Base-by-base conservation (phyloP, 768 basidiomycete species). In the Albatrellus ellisii region DNA sequence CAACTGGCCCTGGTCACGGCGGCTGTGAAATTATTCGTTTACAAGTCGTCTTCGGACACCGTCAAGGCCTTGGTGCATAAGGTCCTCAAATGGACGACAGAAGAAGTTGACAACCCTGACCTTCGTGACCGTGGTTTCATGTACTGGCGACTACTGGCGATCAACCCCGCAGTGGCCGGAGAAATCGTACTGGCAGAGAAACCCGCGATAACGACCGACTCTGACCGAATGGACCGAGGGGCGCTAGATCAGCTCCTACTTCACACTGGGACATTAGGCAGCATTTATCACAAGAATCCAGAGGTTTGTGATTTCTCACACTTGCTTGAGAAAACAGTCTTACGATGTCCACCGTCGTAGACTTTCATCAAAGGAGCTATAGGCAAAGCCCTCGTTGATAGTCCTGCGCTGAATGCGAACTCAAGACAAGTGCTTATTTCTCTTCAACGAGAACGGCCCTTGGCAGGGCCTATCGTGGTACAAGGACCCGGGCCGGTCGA, bases 91-190 rank as follows among this genome's bases (percentile, higher is more conserved):
- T 89, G 88, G 81, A 81, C 90, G 10, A 99, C 95, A 6, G 94
- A 99, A 58, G 87, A 95, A 51, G 79, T 95, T 42, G 95, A 99
- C 59, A 99, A 99, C 56, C 95, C 95, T 6, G 95, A 99, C 66
- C 68, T 99, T 17, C 75, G 95, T 26, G 95, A 99, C 60, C 70
- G 95, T 47, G 95, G 95, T 3, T 98, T 92, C 66, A 98, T 99
- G 85, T 99, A 98, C 63, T 99, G 95, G 95, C 79, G 95, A 28
- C 71, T 99, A 63, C 72, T 98, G 34, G 92, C 94, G 7, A 81
- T 90, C 53, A 90, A 95, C 56, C 90, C 92, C 2, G 64, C 79
- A 6, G 80, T 81, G 0, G 92, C 95, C 6, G 75, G 80, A 28
- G 83, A 89, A 49, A 83, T 98, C 48, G 92, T 98, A 26, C 69